A percentile compares a stretch with the other conserved stretches of the same genome.
Conservation (phyloP, 306 rosid species). For the Castanea mollissima region DNA sequence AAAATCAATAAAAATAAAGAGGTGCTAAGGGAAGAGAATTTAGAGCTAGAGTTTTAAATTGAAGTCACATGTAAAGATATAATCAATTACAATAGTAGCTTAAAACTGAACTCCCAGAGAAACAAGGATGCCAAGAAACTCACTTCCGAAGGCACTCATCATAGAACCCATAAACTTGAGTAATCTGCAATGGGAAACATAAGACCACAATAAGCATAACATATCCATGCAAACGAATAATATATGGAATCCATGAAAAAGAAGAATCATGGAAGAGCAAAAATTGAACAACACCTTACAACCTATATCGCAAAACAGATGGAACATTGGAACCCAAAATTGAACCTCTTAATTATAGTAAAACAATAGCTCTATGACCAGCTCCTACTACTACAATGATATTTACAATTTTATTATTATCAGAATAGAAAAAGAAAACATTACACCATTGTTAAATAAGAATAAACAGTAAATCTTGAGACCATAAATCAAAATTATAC, state of each 20-base stretch:
- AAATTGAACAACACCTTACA: not conserved
- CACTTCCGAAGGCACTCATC: conserved; percentile 96
- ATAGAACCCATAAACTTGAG: conserved; percentile 95
- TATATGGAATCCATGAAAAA: not conserved
- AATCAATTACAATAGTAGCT: not conserved
- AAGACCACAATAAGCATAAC: conserved; percentile 24
- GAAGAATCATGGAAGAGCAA: conserved; percentile 1
- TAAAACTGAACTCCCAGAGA: not conserved
- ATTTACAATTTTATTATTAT: not conserved
- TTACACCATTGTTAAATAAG: not conserved
- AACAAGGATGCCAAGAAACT: conserved; percentile 34
- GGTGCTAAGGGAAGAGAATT: not conserved
- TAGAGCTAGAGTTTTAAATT: not conserved
- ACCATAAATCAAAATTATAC: conserved; percentile 36
- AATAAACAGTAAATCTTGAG: not conserved
- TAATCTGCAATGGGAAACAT: conserved; percentile 64
- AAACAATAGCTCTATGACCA: not conserved
- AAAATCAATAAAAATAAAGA: not conserved
- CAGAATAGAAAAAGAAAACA: not conserved
- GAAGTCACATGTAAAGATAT: not conserved
- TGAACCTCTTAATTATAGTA: conserved; percentile 1
- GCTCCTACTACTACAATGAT: conserved; percentile 1
- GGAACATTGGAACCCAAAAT: not conserved
- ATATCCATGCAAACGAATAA: conserved; percentile 6
- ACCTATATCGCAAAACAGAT: not conserved